A percentile compares a stretch with the other conserved stretches of the same genome.
Evolutionary conservation across 2,329 filamentous ascomycete genomes (phyloP).

Genomic region (Microdochium paspali): DNA sequence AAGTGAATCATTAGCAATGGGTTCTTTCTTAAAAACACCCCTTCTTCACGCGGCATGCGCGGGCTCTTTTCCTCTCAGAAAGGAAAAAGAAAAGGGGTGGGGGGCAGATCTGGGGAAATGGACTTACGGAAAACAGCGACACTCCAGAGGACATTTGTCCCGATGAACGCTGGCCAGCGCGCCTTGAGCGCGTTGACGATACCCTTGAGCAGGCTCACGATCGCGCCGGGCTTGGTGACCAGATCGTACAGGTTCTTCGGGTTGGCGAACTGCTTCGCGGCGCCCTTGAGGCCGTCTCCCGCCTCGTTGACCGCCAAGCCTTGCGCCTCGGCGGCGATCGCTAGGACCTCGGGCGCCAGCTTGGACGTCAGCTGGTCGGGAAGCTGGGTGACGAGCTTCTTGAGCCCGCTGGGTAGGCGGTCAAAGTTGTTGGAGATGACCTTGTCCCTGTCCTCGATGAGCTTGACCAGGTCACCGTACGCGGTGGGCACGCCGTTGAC

Average conservation of each 20-base stretch:
- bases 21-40: constrained; percentile 4
- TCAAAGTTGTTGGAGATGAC: constrained; percentile 51
- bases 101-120: not conserved
- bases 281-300: constrained; percentile 32
- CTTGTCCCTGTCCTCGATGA: constrained; percentile 53
- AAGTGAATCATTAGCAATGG: no score
- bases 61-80: not conserved
- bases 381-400: constrained; percentile 78
- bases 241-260: constrained; percentile 69
- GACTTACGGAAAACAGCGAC: constrained; percentile 75
- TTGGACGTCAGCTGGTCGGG: constrained; percentile 71
- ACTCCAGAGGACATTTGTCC: constrained; percentile 86
- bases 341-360: constrained; percentile 73
- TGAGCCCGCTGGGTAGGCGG: constrained; percentile 66
- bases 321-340: constrained; percentile 67
- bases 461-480: constrained; percentile 69
- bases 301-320: constrained; percentile 47
- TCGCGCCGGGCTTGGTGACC: constrained; percentile 76
- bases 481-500: constrained; percentile 89
- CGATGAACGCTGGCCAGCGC: constrained; percentile 83
- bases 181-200: constrained; percentile 83
- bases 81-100: not conserved
- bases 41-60: no score
- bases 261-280: constrained; percentile 57
- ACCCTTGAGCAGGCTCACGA: constrained; percentile 76